These are phyloP conservation scores for Pythium graminicola DNA, from an alignment of 352 stramenopile species.

Conservation along the genomic window DNA sequence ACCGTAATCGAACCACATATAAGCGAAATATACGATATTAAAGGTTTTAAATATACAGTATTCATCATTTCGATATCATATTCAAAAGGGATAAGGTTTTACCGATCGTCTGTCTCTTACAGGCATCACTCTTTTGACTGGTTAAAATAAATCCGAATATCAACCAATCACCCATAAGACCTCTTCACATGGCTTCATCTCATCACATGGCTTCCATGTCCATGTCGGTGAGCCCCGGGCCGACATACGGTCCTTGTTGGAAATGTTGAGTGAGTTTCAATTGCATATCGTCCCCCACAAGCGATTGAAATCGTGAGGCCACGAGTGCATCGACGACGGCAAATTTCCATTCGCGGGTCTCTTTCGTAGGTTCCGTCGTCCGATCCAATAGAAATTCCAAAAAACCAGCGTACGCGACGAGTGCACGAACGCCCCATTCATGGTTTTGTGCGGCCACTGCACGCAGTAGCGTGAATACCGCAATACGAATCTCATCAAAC, in stretches of 20 bases:
- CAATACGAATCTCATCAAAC: conserved; percentile 75
- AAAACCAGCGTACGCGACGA: conserved; percentile 75
- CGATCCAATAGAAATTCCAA: conserved; percentile 82
- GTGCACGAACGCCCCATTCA: conserved; percentile 54
- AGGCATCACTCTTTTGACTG: conserved; percentile 1
- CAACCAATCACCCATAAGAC: conserved; percentile 5
- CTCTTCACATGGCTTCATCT: conserved; percentile 14
- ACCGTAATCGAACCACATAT: not conserved
- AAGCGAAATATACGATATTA: not conserved
- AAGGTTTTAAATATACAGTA: not conserved
- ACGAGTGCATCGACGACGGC: conserved; percentile 72
- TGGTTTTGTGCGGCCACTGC: conserved; percentile 77
- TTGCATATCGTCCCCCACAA: conserved; percentile 49
- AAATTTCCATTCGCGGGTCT: conserved; percentile 86
- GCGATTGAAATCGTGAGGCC: conserved; percentile 50
- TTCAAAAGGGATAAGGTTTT: not conserved
- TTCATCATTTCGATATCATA: not conserved
- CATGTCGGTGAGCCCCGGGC: conserved; percentile 38
- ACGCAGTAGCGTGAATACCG: conserved; percentile 68
- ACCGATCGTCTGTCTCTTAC: not conserved
- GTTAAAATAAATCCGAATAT: conserved; percentile 9
- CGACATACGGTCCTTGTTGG: conserved; percentile 56
- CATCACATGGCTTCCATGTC: conserved; percentile 56
- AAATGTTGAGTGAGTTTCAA: conserved; percentile 54
- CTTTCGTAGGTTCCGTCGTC: conserved; percentile 73